phyloP scores from a whole-genome alignment of 345 rosid species.

The Populus simonii region DNA sequence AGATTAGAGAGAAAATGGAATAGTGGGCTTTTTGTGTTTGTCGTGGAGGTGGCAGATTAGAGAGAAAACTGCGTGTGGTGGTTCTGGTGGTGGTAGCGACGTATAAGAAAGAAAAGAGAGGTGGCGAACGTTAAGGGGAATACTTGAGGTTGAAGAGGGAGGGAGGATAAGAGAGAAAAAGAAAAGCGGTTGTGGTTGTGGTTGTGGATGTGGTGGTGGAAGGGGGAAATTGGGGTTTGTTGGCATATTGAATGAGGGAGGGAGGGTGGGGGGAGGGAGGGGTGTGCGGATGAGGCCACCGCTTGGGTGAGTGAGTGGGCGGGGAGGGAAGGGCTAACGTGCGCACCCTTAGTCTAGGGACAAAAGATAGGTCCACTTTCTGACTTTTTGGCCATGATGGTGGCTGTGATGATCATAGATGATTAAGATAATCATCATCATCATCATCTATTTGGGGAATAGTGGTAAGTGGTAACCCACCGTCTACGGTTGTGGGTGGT shows the following conservation, averaged over 20 bases:
- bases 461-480: constrained; percentile 9
- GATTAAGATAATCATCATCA: neutral
- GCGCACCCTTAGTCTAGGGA: neutral
- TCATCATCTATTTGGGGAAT: neutral
- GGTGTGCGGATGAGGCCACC: constrained; percentile 40
- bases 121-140: neutral
- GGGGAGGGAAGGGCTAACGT: constrained; percentile 17
- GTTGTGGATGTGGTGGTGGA: constrained; percentile 22
- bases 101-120: neutral
- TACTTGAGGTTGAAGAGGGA: neutral
- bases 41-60: neutral
- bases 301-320: constrained; percentile 12
- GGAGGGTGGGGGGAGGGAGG: constrained; percentile 31
- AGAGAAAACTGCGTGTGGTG: neutral
- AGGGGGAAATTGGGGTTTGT: constrained; percentile 39
- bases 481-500: constrained; percentile 9
- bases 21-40: neutral
- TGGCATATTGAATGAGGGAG: constrained; percentile 34
- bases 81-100: neutral
- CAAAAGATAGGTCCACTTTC: constrained; percentile 26
- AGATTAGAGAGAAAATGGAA: neutral
- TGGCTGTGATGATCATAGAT: neutral
- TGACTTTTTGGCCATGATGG: constrained; percentile 5
- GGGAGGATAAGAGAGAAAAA: neutral
- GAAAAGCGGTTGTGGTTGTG: neutral